A percentile compares a stretch with the other conserved stretches of the same genome.
These are phyloP conservation scores for Trichoderma harzianum DNA, from an alignment of 2,329 filamentous ascomycete genomes.

Conservation along the genomic window DNA sequence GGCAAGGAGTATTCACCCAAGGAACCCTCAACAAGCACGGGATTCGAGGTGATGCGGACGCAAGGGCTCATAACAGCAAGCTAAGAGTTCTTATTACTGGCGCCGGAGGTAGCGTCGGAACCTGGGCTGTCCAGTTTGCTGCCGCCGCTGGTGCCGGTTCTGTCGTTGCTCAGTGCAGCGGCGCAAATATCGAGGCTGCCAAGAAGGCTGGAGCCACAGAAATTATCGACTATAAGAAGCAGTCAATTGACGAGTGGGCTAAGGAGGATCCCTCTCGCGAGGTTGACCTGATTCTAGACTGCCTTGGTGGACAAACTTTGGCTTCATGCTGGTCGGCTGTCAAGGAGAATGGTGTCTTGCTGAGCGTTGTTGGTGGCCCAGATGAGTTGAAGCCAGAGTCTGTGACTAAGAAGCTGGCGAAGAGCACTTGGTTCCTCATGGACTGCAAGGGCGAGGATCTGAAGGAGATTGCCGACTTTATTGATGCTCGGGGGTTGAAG, in stretches of 20 bases:
- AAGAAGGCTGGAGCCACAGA: slow-evolving; percentile 35
- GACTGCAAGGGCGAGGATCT: slow-evolving; percentile 36
- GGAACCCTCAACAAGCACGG: slow-evolving; percentile 30
- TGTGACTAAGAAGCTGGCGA: slow-evolving; percentile 29
- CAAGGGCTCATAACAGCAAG: slow-evolving; percentile 27
- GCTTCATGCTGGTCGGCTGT: slow-evolving; percentile 34
- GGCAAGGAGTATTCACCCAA: slow-evolving; percentile 40
- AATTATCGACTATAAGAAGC: slow-evolving; percentile 36
- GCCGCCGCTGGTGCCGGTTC: slow-evolving; percentile 32
- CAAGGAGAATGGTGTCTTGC: slow-evolving; percentile 32
- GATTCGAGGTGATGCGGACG: slow-evolving; percentile 28
- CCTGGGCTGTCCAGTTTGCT: slow-evolving; percentile 40
- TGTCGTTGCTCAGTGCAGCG: slow-evolving; percentile 35
- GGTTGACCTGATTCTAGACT: slow-evolving; percentile 37
- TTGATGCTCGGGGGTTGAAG: slow-evolving; percentile 32
- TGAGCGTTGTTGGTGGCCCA: slow-evolving; percentile 33
- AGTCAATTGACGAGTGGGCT: slow-evolving; percentile 32
- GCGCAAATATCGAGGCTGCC: slow-evolving; percentile 30
- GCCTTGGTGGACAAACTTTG: slow-evolving; percentile 35
- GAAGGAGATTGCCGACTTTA: slow-evolving; percentile 32
- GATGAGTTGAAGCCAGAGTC: slow-evolving; percentile 30
- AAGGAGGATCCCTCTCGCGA: slow-evolving; percentile 27
- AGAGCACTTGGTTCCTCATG: slow-evolving; percentile 38
- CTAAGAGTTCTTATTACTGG: slow-evolving; percentile 39
- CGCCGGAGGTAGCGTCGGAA: slow-evolving; percentile 39